A percentile compares a stretch with the other conserved stretches of the same genome.
Evolutionary conservation across 371 early-diverging fungal species (phyloP).

Genomic region (Mucor racemosus): DNA sequence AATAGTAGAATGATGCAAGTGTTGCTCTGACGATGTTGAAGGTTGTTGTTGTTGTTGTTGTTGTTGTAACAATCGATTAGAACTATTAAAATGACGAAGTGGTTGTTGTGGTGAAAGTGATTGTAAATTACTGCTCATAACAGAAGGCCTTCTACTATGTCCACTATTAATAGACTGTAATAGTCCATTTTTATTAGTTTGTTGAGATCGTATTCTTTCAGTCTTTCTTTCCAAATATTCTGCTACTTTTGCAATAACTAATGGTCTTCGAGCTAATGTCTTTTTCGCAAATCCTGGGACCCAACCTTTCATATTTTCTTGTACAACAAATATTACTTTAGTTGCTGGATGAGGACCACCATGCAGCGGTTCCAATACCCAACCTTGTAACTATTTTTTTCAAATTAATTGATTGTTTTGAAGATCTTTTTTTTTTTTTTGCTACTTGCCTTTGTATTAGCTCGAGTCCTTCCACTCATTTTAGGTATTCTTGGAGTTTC

Average conservation of each 20-base stretch:
- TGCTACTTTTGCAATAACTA: constrained; percentile 66
- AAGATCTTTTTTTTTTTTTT: too few species aligned
- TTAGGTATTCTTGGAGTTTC: constrained; percentile 68
- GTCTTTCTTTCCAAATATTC: constrained; percentile 70
- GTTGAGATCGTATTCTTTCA: constrained; percentile 46
- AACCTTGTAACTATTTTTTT: constrained; percentile 54
- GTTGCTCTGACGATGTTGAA: background rate
- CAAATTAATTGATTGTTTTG: background rate
- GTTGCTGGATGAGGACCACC: constrained; percentile 56
- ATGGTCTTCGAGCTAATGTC: constrained; percentile 64
- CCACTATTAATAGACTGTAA: constrained; percentile 18
- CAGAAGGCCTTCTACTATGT: constrained; percentile 37
- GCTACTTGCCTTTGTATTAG: constrained; percentile 50
- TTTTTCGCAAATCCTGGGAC: constrained; percentile 70
- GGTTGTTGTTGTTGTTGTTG: background rate
- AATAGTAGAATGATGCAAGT: background rate
- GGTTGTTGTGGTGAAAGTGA: background rate
- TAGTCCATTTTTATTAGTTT: constrained; percentile 27
- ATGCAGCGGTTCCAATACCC: constrained; percentile 68
- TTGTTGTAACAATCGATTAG: background rate
- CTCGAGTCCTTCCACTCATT: constrained; percentile 59
- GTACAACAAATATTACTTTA: constrained; percentile 62
- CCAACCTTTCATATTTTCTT: constrained; percentile 60
- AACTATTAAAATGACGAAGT: constrained; percentile 15
- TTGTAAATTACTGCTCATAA: constrained; percentile 26